Conservation (phyloP, 176 grass and related monocot species). For the Zizania latifolia region DNA sequence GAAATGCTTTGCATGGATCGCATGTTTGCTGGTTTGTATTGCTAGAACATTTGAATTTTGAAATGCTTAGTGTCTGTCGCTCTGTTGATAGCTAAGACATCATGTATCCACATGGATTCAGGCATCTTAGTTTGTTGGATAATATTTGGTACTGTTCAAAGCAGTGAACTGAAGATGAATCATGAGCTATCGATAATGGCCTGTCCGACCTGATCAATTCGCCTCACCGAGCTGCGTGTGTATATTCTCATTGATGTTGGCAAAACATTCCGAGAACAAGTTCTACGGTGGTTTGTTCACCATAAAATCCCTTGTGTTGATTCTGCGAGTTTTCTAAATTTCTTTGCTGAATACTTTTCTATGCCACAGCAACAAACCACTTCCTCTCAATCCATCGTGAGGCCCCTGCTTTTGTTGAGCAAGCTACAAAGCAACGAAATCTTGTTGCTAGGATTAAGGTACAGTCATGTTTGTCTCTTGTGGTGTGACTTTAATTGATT, state of each 20-base stretch:
- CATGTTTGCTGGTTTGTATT: background rate
- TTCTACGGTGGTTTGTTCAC: conserved; percentile 66
- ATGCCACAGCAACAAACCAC: too few species aligned
- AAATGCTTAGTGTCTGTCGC: background rate
- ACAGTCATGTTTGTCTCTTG: too few species aligned
- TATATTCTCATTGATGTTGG: conserved; percentile 71
- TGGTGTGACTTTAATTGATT: too few species aligned
- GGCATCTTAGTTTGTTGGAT: conserved; percentile 2
- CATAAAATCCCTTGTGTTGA: conserved; percentile 60
- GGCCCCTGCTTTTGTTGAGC: too few species aligned
- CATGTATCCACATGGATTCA: background rate
- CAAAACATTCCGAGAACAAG: conserved; percentile 77
- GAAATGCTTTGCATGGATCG: background rate
- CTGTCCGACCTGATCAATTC: too few species aligned
- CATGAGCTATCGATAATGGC: background rate
- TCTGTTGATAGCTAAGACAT: background rate
- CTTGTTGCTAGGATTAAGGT: too few species aligned
- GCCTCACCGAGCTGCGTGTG: too few species aligned
- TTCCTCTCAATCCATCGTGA: too few species aligned
- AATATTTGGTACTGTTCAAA: background rate
- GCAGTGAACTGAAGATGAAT: background rate
- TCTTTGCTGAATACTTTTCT: too few species aligned
- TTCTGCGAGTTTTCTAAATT: conserved; percentile 40
- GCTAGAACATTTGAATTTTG: background rate
- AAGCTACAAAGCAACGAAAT: too few species aligned